Conservation (phyloP, 176 grass and related monocot species). For the Rhynchospora breviuscula region DNA sequence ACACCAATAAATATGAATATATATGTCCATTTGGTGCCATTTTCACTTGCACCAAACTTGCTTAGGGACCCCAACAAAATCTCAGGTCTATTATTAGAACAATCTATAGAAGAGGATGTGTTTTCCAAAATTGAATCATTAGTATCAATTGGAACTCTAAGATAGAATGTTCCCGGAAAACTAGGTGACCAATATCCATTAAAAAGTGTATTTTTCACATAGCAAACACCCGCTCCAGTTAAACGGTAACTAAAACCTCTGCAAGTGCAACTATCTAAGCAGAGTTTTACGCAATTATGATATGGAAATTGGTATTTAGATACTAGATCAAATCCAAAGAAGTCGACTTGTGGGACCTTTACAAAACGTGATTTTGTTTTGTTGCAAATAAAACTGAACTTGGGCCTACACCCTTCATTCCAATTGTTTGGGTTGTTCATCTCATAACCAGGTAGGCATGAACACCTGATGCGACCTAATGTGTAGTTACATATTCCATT, state of each 20-base stretch:
- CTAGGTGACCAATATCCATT: constrained; percentile 39
- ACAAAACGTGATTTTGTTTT: constrained; percentile 36
- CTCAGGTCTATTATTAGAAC: not conserved
- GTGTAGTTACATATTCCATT: constrained; percentile 57
- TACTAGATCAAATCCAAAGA: constrained; percentile 54
- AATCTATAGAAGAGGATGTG: constrained; percentile 24
- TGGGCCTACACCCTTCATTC: constrained; percentile 55
- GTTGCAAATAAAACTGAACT: constrained; percentile 29
- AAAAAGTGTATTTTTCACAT: constrained; percentile 43
- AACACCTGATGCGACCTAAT: constrained; percentile 25
- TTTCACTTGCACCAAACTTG: constrained; percentile 27
- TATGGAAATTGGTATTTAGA: constrained; percentile 25
- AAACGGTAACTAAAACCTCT: constrained; percentile 40
- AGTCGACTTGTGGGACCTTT: constrained; percentile 41
- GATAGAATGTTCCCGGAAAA: constrained; percentile 42
- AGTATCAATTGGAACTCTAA: constrained; percentile 46
- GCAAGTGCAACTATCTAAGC: constrained; percentile 40
- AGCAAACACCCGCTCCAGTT: constrained; percentile 31
- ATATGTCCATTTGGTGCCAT: constrained; percentile 34
- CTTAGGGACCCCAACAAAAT: constrained; percentile 29
- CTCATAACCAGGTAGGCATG: constrained; percentile 49
- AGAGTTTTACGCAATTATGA: constrained; percentile 40
- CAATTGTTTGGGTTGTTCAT: constrained; percentile 53
- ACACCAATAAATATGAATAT: constrained; percentile 47
- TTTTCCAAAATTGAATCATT: constrained; percentile 12